A percentile compares a stretch with the other conserved stretches of the same genome.
These are phyloP conservation scores for Pilatotrama ljubarskyi DNA, from an alignment of 768 basidiomycete genomes.

Conservation along the genomic window DNA sequence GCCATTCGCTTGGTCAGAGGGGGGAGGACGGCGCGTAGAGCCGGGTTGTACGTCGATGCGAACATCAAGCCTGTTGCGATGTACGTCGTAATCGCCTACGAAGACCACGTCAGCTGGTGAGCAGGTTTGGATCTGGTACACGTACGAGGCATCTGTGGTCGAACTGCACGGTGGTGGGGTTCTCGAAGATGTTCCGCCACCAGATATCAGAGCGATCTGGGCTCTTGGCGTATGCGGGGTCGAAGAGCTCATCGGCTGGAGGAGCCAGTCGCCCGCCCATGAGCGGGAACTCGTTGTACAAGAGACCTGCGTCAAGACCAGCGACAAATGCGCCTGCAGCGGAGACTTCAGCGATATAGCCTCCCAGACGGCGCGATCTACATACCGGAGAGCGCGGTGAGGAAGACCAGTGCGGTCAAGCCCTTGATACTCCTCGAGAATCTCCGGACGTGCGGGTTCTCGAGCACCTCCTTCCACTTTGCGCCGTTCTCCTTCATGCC, in stretches of 20 bases:
- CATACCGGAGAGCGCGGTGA: slow-evolving; percentile 91
- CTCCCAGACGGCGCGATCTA: background rate
- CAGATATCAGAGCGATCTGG: slow-evolving; percentile 74
- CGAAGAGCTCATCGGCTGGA: slow-evolving; percentile 79
- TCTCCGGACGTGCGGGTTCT: slow-evolving; percentile 54
- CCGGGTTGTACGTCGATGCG: slow-evolving; percentile 53
- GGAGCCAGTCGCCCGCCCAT: slow-evolving; percentile 92
- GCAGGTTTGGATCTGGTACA: slow-evolving; percentile 15
- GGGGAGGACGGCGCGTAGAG: slow-evolving; percentile 52
- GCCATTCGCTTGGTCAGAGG: slow-evolving; percentile 55
- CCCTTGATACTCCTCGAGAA: slow-evolving; percentile 62
- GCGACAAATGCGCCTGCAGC: slow-evolving; percentile 92
- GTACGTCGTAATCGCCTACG: slow-evolving; percentile 85
- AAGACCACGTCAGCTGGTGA: background rate
- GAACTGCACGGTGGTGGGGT: slow-evolving; percentile 97
- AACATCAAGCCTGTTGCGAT: slow-evolving; percentile 64
- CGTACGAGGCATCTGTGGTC: slow-evolving; percentile 90
- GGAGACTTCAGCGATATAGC: background rate
- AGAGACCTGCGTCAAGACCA: slow-evolving; percentile 91
- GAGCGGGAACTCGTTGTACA: slow-evolving; percentile 98
- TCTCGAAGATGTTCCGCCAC: slow-evolving; percentile 97
- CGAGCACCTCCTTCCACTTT: slow-evolving; percentile 48
- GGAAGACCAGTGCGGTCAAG: slow-evolving; percentile 76
- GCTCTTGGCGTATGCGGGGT: slow-evolving; percentile 69
- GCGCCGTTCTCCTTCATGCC: slow-evolving; percentile 43